Percentiles rank a stretch among this genome's conserved stretches.
phyloP scores from a whole-genome alignment of 2,329 filamentous ascomycete genomes.

The Neonectria ditissima region DNA sequence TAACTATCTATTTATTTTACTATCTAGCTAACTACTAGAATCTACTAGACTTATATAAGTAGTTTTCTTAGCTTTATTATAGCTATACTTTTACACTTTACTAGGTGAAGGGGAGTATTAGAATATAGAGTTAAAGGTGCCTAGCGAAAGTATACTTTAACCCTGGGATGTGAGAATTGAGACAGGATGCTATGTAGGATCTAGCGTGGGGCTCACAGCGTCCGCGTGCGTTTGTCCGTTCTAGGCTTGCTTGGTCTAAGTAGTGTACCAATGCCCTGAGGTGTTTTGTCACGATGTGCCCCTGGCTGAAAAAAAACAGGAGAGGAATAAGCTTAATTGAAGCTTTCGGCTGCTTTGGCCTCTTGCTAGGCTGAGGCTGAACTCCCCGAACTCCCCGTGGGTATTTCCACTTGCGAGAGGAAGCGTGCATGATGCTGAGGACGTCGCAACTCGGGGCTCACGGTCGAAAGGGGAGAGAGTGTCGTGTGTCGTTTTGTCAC shows the following conservation, averaged over 20 bases:
- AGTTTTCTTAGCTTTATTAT: no score
- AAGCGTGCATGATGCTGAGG: neutral
- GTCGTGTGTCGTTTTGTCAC: neutral
- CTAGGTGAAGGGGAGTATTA: no score
- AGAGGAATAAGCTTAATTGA: slow-evolving; percentile 40
- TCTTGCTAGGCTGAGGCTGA: neutral
- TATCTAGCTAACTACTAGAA: no score
- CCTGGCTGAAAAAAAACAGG: neutral
- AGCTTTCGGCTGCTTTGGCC: slow-evolving; percentile 5
- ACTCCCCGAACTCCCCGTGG: slow-evolving; percentile 35
- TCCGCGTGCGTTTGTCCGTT: slow-evolving; percentile 7
- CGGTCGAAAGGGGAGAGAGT: neutral
- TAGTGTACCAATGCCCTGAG: neutral
- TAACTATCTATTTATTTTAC: no score
- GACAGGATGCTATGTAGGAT: slow-evolving; percentile 9
- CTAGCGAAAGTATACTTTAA: neutral
- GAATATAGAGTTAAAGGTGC: no score
- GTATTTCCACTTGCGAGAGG: neutral
- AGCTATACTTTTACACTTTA: no score
- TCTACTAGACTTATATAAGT: no score
- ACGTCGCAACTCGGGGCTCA: neutral
- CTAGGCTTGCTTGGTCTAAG: neutral
- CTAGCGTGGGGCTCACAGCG: neutral
- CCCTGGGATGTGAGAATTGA: neutral
- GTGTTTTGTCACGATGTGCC: neutral